Evolutionary conservation across 352 stramenopile species (phyloP), one percentile per base, ranked within the genome.

Genomic region (Pythium phragmiticola): DNA sequence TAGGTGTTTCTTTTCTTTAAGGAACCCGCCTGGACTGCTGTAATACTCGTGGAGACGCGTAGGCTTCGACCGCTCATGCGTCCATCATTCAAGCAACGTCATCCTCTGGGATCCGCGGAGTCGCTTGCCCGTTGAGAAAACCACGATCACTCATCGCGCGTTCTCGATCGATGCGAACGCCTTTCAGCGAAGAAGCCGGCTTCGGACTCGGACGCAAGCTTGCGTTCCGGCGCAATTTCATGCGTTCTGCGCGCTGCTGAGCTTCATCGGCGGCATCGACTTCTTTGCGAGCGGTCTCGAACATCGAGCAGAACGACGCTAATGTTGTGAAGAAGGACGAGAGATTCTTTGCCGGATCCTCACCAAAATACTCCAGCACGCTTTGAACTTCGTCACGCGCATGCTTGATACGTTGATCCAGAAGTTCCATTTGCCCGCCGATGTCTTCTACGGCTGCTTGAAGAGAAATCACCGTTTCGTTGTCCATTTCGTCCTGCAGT

Each of bases 331-430:
- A 95, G 57, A 95, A 92, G 16, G 88, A 76, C 7, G 74, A 87
- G 7, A 80, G 68, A 42, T 83, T 91, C 57, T 81, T 83, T 37
- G 81, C 74, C 13, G 84, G 83, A 57, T 95, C 84, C 69, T 95
- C 84, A 19, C 87, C 87, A 66, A 95, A 95, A 67, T 95, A 95
- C 51, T 92, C 82, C 4, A 95, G 71, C n/a, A 94, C 83, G 60
- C 79, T 86, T 23, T 70, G 70, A 23, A 95, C 80, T 47, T 92
- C 72, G 26, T 88, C 78, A 26, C 71, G 68, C 14, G 78, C 74
- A 3, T 55, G 49, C 7, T 72, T 57, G 56, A 89, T 83, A 13
- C 49, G 60, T 11, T 66, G 61, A 3, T 77, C 55, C 1, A 95
- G 49, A 6, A 39, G 60, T 34, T 77, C 57, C 61, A 94, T 80